Evolutionary conservation across 345 rosid species (phyloP), one percentile per base, ranked within the genome.

Genomic region (Hevea brasiliensis): DNA sequence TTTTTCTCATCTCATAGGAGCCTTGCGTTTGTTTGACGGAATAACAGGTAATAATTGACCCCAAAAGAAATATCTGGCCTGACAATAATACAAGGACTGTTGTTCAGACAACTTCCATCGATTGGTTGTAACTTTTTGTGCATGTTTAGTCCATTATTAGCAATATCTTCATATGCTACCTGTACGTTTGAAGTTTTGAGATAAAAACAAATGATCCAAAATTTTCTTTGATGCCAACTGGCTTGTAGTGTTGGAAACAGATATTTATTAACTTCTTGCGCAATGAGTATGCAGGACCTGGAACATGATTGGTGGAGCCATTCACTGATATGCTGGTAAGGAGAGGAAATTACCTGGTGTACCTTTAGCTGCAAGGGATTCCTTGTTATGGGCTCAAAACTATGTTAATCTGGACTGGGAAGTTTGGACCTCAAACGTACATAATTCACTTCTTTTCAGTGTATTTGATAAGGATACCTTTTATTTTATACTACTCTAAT

Each of bases 281-380:
- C 51, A 55, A 76, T 18, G 84, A 87, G 60, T 78, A 68, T 65
- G 87, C 80, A 80, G 89, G 90, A 64, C 83, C 86, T 1, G 80
- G 85, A 67, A 82, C 86, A 48, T 73, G 80, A 65, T 42, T 61
- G 79, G 84, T 77, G 76, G 85, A 87, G 78, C 88, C 91, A 62
- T 82, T 81, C 35, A 72, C 82, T 1, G 79, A 83, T 53, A 79
- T 74, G 82, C 50, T 84, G 55, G 71, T 81, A 77, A 84, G 82
- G 82, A 72, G 42, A 83, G 67, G 72, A 79, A 75, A 55, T 63
- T 86, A 37, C 81, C 86, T 56, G 89, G 86, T 71, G 84, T 84
- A 50, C 65, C 84, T 74, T 66, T 72, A 21, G 85, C 86, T 54
- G 84, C 81, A 37, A 57, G 83, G 59, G 73, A 84, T 14, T 74